A percentile compares a stretch with the other conserved stretches of the same genome.
Evolutionary conservation across 176 grass and related monocot genomes (phyloP).

Genomic region (Alopecurus myosuroides): DNA sequence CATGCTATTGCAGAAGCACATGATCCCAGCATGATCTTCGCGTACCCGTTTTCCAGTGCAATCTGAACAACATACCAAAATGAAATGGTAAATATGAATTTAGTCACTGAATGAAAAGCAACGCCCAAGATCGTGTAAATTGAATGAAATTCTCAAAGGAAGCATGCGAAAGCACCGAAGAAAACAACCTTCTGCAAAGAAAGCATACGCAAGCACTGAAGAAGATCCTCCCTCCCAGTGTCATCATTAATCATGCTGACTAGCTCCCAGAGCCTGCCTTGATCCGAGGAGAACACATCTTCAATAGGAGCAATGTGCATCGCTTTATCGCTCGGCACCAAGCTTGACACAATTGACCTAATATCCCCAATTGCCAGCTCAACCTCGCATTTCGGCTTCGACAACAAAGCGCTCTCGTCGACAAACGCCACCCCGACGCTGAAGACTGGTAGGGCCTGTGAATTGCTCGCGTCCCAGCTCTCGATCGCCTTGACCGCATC

Average conservation of each 20-base stretch:
- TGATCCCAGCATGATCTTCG: conserved; percentile 78
- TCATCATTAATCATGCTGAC: conserved; percentile 53
- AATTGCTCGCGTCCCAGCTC: conserved; percentile 84
- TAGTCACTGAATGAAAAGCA: not conserved
- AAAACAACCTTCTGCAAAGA: conserved; percentile 69
- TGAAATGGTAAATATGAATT: not conserved
- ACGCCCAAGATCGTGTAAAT: not conserved
- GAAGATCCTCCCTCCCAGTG: conserved; percentile 82
- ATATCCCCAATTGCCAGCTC: conserved; percentile 40
- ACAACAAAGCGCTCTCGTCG: conserved; percentile 42
- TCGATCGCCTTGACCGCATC: conserved; percentile 73
- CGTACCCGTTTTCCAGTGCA: conserved; percentile 68
- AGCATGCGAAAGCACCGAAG: conserved; percentile 18
- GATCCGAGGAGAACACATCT: conserved; percentile 38
- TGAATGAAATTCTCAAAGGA: conserved; percentile 19
- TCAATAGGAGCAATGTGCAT: conserved; percentile 53
- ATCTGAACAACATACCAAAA: conserved; percentile 46
- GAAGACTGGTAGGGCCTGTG: conserved; percentile 69
- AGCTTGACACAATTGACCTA: conserved; percentile 38
- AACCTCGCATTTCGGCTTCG: not conserved
- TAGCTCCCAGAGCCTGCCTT: conserved; percentile 31
- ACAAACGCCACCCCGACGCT: conserved; percentile 62
- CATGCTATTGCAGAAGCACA: conserved; percentile 78
- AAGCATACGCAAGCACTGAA: conserved; percentile 54
- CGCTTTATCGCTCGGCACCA: conserved; percentile 39